Base-by-base conservation (phyloP, 202 grass and related monocot species). In the Schoenoplectus triqueter region DNA sequence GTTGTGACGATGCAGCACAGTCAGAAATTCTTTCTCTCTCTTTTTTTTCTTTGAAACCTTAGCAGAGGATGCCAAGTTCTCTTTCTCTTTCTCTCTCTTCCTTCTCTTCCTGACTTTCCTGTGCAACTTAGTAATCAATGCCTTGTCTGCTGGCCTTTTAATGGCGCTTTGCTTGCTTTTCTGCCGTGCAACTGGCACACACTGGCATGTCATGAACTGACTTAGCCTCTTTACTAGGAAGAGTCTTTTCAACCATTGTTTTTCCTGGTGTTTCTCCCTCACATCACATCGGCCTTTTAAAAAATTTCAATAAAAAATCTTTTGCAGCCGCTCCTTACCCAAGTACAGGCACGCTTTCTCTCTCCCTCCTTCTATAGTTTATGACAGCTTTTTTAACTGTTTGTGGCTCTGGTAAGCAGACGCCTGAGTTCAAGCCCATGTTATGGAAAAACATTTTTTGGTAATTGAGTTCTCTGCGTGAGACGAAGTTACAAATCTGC, bases 161-260 rank as follows among this genome's bases (percentile, higher is more conserved):
- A 83, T 83, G 64, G 81, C 81, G 62, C 51, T 67, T 83, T 82
- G 46, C 80, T 66, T 82, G 62, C 80, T 89, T 82, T 84, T 79
- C 77, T 81, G 83, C 80, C 85, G 77, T 86, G 19, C 71, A 42
- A 84, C 66, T 76, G 74, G 73, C 80, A 88, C 80, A 77, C 90
- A 82, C 31, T 31, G 88, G 21, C 85, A 89, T 94, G 92, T 94
- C 92, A 90, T 84, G 86, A 88, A 85, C 80, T 84, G 84, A 88
- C 91, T 86, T 78, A 80, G 87, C 81, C 76, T 89, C 86, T 90
- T 90, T 94, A 94, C 88, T 94, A 92, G 92, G 92, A 94, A 92
- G 87, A 82, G 92, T 92, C 90, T 90, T 94, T 88, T 92, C 92
- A 92, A 64, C 77, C 73, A 67, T 92, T 85, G 84, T 88, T 92